A percentile compares a stretch with the other conserved stretches of the same genome.
Evolutionary conservation across 2,329 filamentous ascomycete species (phyloP).

Genomic region (Tolypocladium ovalisporum): DNA sequence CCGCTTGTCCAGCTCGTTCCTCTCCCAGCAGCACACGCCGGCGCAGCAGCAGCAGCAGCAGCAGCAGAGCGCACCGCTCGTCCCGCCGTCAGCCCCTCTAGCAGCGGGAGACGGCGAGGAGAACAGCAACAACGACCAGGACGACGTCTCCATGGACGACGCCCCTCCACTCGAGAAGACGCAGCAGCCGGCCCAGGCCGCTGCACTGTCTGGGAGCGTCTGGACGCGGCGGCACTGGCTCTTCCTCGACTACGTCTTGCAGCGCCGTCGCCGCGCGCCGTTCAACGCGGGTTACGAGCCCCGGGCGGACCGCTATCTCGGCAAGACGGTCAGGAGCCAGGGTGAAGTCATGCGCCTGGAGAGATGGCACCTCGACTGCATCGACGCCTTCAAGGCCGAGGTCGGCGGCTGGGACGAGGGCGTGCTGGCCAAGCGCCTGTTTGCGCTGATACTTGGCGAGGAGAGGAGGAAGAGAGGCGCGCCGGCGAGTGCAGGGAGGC

Average conservation of each 20-base stretch:
- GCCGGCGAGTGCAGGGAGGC: conserved; percentile 5
- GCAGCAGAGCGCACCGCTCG: not conserved
- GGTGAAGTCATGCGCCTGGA: conserved; percentile 37
- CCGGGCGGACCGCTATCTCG: conserved; percentile 27
- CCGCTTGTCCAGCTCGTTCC: conserved; percentile 12
- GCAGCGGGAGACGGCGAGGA: conserved; percentile 19
- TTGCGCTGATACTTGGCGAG: conserved; percentile 40
- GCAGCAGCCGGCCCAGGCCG: not conserved
- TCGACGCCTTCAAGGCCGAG: conserved; percentile 39
- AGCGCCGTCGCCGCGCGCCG: conserved; percentile 32
- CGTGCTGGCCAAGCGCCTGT: conserved; percentile 39
- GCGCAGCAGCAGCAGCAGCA: not conserved
- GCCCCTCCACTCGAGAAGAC: conserved; percentile 10
- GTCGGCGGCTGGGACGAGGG: conserved; percentile 40
- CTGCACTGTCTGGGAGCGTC: conserved; percentile 26
- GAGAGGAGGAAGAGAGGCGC: conserved; percentile 16
- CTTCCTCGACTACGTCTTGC: conserved; percentile 38
- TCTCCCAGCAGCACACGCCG: conserved; percentile 5
- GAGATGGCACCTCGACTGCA: conserved; percentile 46
- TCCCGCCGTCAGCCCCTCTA: conserved; percentile 3
- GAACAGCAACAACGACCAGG: conserved; percentile 1
- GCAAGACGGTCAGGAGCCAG: conserved; percentile 35
- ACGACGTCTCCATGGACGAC: conserved; percentile 16
- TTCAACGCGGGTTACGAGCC: conserved; percentile 17
- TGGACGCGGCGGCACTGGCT: conserved; percentile 45